phyloP scores from a whole-genome alignment of 225 moss, liverwort and hornwort genomes.

The Takakia lepidozioides region DNA sequence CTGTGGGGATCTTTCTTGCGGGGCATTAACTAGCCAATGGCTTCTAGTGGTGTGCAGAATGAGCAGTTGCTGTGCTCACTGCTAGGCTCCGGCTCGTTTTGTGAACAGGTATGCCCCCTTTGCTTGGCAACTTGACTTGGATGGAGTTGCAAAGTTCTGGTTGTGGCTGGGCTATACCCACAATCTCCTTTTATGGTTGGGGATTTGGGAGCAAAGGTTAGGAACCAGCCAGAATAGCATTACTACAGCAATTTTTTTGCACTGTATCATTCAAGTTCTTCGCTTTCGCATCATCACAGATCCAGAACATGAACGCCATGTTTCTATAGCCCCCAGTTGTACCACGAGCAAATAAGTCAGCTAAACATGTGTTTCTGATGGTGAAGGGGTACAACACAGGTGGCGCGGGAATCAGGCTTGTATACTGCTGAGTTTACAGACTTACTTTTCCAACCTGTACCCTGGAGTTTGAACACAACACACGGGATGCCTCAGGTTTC shows the following conservation, averaged over 20 bases:
- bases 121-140: not conserved
- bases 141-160: too few species aligned
- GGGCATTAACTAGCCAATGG: too few species aligned
- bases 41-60: slow-evolving; percentile 29
- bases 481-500: slow-evolving; percentile 89
- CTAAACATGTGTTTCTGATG: not conserved
- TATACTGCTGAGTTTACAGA: slow-evolving; percentile 65
- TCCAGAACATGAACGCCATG: not conserved
- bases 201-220: not conserved
- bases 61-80: slow-evolving; percentile 58
- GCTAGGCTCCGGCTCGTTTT: slow-evolving; percentile 60
- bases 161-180: too few species aligned
- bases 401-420: slow-evolving; percentile 47
- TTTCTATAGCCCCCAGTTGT: not conserved
- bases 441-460: slow-evolving; percentile 85
- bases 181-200: not conserved
- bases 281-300: too few species aligned
- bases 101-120: slow-evolving; percentile 40
- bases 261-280: not conserved
- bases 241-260: too few species aligned
- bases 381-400: slow-evolving; percentile 29
- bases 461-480: slow-evolving; percentile 86
- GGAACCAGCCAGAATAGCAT: too few species aligned
- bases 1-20: too few species aligned
- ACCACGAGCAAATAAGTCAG: not conserved